Conservation (phyloP, 1,284 basidiomycete species). For the Apiotrichum akiyoshidainum region DNA sequence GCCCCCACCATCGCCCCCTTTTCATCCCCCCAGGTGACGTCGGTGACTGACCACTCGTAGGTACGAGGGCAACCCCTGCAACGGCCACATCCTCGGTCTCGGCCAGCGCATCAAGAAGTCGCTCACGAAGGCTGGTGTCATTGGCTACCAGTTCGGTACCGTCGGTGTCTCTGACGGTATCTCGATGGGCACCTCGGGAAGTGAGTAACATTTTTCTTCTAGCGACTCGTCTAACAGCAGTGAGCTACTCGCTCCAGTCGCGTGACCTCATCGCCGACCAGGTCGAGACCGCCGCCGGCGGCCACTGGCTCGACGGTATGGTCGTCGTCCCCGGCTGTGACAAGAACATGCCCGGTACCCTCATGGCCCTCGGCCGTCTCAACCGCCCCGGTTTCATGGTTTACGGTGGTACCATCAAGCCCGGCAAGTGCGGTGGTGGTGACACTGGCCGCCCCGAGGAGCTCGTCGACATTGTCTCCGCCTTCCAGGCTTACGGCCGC, state of each 20-base stretch:
- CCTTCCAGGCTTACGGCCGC: constrained; percentile 92
- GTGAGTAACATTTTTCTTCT: constrained; percentile 24
- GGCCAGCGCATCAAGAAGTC: constrained; percentile 84
- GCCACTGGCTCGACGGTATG: constrained; percentile 98
- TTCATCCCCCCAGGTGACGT: not conserved
- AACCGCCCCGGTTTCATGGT: constrained; percentile 96
- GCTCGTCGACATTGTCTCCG: constrained; percentile 85
- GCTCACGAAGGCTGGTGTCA: constrained; percentile 66
- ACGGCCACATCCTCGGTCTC: constrained; percentile 83
- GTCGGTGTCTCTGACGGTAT: constrained; percentile 97
- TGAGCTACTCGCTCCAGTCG: constrained; percentile 93
- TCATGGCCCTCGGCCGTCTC: constrained; percentile 87
- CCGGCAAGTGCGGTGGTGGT: constrained; percentile 73
- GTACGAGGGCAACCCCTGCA: constrained; percentile 92
- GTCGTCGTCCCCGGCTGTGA: constrained; percentile 94
- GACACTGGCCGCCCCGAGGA: constrained; percentile 45
- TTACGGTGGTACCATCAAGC: constrained; percentile 89
- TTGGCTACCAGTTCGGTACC: constrained; percentile 95
- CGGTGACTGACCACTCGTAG: constrained; percentile 51
- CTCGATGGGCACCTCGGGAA: constrained; percentile 89
- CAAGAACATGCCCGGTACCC: constrained; percentile 95
- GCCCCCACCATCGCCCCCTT: not conserved
- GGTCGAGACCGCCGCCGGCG: constrained; percentile 93
- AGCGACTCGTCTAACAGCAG: constrained; percentile 18
- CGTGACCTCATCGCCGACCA: constrained; percentile 95